A percentile compares a stretch with the other conserved stretches of the same genome.
phyloP scores from a whole-genome alignment of 352 stramenopile species.

The Saprolegnia parasitica region DNA sequence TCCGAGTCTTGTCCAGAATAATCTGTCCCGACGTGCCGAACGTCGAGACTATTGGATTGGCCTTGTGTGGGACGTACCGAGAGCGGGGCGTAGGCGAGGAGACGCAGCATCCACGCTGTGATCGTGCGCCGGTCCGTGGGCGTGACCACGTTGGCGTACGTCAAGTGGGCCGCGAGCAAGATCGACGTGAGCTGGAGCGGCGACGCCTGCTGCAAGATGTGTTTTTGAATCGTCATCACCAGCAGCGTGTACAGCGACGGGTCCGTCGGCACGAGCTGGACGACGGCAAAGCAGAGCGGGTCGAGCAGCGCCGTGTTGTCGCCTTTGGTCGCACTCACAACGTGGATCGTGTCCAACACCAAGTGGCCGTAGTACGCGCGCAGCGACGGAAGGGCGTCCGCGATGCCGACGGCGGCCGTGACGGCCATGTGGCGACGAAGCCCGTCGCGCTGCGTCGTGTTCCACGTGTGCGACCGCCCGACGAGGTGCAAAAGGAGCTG shows the following conservation, averaged over 20 bases:
- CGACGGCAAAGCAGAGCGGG: constrained; percentile 26
- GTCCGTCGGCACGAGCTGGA: constrained; percentile 22
- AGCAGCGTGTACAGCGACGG: constrained; percentile 19
- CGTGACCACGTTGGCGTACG: constrained; percentile 13
- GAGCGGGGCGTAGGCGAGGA: constrained; percentile 9
- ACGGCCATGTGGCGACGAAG: constrained; percentile 9
- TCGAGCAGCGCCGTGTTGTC: constrained; percentile 1
- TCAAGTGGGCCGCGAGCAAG: constrained; percentile 17
- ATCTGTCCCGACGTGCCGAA: too few relatives aligned
- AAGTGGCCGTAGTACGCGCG: constrained; percentile 9
- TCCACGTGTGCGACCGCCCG: constrained; percentile 14
- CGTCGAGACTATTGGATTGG: not conserved
- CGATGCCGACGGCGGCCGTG: constrained; percentile 16
- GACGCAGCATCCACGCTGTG: constrained; percentile 23
- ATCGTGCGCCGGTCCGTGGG: constrained; percentile 12
- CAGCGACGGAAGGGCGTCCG: constrained; percentile 4
- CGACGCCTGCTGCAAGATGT: constrained; percentile 9
- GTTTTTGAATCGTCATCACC: constrained; percentile 29
- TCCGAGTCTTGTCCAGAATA: too few relatives aligned
- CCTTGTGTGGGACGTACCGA: not conserved
- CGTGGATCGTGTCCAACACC: constrained; percentile 19
- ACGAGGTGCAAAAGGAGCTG: constrained; percentile 3
- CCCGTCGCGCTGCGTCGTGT: not conserved
- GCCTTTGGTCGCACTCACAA: not conserved
- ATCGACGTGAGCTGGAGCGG: constrained; percentile 17